Evolutionary conservation across 106 monocot species (phyloP).

Genomic region (Iris macrosiphon): DNA sequence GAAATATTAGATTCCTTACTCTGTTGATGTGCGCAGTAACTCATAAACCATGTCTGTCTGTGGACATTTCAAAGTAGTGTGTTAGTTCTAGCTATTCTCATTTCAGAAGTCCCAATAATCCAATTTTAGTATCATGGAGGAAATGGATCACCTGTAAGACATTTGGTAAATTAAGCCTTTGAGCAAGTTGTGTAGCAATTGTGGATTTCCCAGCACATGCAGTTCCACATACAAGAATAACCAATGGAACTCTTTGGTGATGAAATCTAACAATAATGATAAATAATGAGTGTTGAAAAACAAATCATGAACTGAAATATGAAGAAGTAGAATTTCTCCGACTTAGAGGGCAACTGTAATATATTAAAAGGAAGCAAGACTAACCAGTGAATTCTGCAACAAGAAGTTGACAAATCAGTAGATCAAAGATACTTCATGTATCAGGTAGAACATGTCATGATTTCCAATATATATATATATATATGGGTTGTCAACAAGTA

Average conservation of each 20-base stretch:
- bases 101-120: not conserved
- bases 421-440: no score
- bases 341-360: no score
- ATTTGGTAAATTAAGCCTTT: conserved; percentile 94
- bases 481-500: no score
- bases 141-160: conserved; percentile 76
- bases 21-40: conserved; percentile 94
- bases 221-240: conserved; percentile 99
- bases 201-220: conserved; percentile 99
- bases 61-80: not conserved
- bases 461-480: no score
- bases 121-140: conserved; percentile 1
- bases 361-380: no score
- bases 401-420: no score
- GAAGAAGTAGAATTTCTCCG: no score
- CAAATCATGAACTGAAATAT: no score
- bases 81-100: not conserved
- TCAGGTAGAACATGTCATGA: no score
- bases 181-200: conserved; percentile 96
- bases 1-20: conserved; percentile 47
- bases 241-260: conserved; percentile 94
- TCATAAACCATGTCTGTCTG: conserved; percentile 99
- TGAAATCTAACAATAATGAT: conserved; percentile 57
- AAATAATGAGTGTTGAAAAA: not conserved
- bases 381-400: no score